These are phyloP conservation scores for Dipodascopsis uninucleata DNA, from an alignment of 805 yeast species.

Conservation along the genomic window DNA sequence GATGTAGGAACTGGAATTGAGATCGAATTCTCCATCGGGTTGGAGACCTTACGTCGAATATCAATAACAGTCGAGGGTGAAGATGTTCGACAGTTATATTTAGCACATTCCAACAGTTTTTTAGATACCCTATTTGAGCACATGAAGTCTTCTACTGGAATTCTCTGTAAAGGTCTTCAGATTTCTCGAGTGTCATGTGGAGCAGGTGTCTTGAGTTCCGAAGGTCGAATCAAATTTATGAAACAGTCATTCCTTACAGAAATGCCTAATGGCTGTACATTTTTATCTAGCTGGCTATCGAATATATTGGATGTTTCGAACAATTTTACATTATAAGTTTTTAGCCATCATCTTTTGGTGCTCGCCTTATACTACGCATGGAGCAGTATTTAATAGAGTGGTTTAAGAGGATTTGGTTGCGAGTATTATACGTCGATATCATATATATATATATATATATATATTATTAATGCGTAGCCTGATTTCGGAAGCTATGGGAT, in stretches of 20 bases:
- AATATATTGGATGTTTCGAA: not conserved
- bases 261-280: not conserved
- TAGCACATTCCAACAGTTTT: not conserved
- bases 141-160: slow-evolving; percentile 7
- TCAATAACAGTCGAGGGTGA: slow-evolving; percentile 10
- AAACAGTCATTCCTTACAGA: too few species aligned
- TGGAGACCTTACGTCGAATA: slow-evolving; percentile 1
- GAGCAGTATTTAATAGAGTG: not conserved
- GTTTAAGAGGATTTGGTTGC: not conserved
- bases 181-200: slow-evolving; percentile 7
- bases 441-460: not conserved
- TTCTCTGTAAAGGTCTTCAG: slow-evolving; percentile 2
- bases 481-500: not conserved
- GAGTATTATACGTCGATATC: not conserved
- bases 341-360: not conserved
- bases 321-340: not conserved
- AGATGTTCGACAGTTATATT: slow-evolving; percentile 4
- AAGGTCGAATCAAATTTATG: slow-evolving; percentile 15
- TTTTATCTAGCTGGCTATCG: not conserved
- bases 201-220: slow-evolving; percentile 9
- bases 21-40: slow-evolving; percentile 12
- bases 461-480: not conserved
- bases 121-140: slow-evolving; percentile 5
- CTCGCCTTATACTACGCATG: not conserved
- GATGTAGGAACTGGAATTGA: not conserved